Base-by-base conservation (phyloP, 2,329 filamentous ascomycete genomes). In the Lithohypha guttulata region DNA sequence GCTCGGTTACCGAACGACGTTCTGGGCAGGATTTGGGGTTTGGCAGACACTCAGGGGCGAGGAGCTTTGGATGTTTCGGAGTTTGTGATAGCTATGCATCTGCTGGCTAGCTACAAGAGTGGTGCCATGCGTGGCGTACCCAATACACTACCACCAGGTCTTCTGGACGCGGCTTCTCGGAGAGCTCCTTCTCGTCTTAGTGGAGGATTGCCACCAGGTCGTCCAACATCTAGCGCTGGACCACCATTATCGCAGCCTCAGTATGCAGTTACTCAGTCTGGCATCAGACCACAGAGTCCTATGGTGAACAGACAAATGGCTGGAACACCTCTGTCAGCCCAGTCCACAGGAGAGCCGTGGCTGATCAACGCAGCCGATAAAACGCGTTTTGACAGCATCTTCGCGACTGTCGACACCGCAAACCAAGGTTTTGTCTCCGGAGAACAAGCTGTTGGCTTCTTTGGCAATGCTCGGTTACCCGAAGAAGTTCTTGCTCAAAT, bases 61-160 rank as follows among this genome's bases (percentile, higher is more conserved):
- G 91, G 91, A 35, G 78, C 81, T 21, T 70, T 98, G 23, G 82
- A 87, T 42, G 71, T 79, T 52, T 89, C 86, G 10, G 91, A 96
- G 54, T 98, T 98, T 58, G 83, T 94, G 56, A 93, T 98, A 55
- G 91, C 91, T 31, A 98, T 98, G 91, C 91, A 98, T 60, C 69
- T 98, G 44, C 71, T 98, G 46, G 89, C 85, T 10, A 94, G 86
- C 9, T 85, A 84, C 64, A 94, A 93, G 68, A 81, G 79, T 9
- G 83, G 86, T 15, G 71, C 78, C 20, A 72, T 98, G 59, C 79
- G 84, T 47, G 77, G 74, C 14, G 70, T 96, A 41, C 91, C 91
- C 1, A 81, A 68, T 44, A 75, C 81, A 18, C 72, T 98, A 2
- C 91, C 91, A 4, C 77, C 84, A 9, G 83, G 81, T 8, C 68